Evolutionary conservation across 2,329 filamentous ascomycete genomes (phyloP), one percentile per base, ranked within the genome.

Genomic region (Neospermospora avenae): DNA sequence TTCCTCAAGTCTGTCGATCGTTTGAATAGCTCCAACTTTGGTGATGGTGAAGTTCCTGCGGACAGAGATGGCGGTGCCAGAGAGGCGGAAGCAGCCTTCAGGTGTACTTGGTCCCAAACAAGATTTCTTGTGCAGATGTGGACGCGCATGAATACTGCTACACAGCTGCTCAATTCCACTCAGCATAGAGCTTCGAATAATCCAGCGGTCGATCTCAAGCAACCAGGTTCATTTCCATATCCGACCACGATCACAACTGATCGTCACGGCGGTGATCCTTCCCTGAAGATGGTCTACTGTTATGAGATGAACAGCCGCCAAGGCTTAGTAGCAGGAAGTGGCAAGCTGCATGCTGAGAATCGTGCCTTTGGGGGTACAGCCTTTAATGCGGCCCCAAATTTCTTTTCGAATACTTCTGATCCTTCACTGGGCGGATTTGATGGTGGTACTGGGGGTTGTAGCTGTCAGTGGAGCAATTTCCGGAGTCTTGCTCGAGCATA

Each of bases 41-140:
- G 71, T 14, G 71, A 76, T n/a, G 72, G 71, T 7, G 71, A 76
- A 52, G 73, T 78, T 2, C 74, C 78, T 1, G 74, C 78, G 25
- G 84, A 87, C 65, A 68, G 76, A 48, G 74, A 83, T 62, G 85
- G 85, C 41, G 85, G 85, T 8, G 76, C 81, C 20, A 73, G 74
- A 35, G 75, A 81, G 67, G 73, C 73, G 2, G 81, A 85, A 62
- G 84, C 85, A 16, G 76, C 77, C 20, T 81, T 79, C 56, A 68
- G 86, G 41, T 80, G 82, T 25, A 86, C 82, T 0, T 87, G 83
- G 79, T 75, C 78, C 24, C 77, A 86, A 73, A 84, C 84, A 13
- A 79, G 85, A 0, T 82, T 86, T 64, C 78, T 85, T n/a, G 81
- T 88, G 16, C 80, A 85, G 69, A 85, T 88, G 61, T 88, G 84